phyloP scores from a whole-genome alignment of 257 asterid genomes.

The Ilex asprella region DNA sequence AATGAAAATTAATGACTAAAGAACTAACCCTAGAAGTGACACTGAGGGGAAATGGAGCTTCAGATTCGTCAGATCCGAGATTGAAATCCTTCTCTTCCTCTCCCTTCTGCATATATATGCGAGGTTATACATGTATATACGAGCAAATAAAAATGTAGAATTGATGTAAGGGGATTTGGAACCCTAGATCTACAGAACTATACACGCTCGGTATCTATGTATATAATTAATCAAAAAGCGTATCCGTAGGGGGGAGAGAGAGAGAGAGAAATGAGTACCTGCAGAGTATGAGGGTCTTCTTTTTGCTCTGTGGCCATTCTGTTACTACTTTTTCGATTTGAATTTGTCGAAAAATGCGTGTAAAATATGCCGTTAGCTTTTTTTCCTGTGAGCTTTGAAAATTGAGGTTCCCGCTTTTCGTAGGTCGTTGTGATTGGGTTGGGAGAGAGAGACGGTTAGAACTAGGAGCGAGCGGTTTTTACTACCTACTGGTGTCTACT shows the following conservation, averaged over 20 bases:
- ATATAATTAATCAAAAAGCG: too few relatives aligned
- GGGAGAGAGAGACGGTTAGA: conserved; percentile 1
- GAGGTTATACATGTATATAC: conserved; percentile 1
- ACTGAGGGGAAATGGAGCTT: conserved; percentile 83
- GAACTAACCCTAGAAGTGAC: conserved; percentile 80
- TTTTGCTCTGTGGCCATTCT: neutral
- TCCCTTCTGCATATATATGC: conserved; percentile 63
- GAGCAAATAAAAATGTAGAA: neutral
- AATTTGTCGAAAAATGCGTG: neutral
- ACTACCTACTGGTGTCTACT: too few relatives aligned
- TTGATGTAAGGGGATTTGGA: neutral
- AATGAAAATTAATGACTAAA: too few relatives aligned
- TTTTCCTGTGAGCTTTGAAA: conserved; percentile 4
- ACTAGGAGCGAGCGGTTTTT: too few relatives aligned
- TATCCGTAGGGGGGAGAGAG: neutral
- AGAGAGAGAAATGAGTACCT: neutral
- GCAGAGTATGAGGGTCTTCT: neutral
- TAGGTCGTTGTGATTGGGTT: conserved; percentile 8
- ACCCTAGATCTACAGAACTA: neutral
- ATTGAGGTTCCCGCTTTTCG: conserved; percentile 8
- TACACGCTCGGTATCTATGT: neutral
- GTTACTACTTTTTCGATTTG: conserved; percentile 4
- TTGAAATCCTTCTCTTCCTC: conserved; percentile 71
- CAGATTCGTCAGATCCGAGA: conserved; percentile 63
- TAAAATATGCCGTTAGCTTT: neutral